Conservation (phyloP, 768 basidiomycete genomes). For the Crepidotus variabilis region DNA sequence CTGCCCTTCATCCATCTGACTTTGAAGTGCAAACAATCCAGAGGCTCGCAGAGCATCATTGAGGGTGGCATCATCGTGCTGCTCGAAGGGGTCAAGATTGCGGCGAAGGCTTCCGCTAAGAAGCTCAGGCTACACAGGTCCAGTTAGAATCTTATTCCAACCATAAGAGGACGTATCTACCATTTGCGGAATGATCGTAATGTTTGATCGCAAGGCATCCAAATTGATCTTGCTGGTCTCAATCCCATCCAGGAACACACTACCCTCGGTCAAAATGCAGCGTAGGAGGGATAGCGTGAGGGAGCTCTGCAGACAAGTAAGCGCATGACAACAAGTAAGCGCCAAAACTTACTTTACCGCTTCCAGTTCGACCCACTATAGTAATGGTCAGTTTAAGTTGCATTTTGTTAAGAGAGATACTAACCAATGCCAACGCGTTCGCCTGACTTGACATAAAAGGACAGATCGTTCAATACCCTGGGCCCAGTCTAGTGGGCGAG, state of each 20-base stretch:
- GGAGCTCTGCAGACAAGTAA: slow-evolving; percentile 37
- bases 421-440: slow-evolving; percentile 48
- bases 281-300: slow-evolving; percentile 52
- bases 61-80: slow-evolving; percentile 46
- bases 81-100: slow-evolving; percentile 64
- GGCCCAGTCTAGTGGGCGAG: slow-evolving; percentile 29
- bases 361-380: slow-evolving; percentile 41
- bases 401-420: not conserved
- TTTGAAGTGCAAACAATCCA: slow-evolving; percentile 36
- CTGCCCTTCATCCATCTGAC: slow-evolving; percentile 43
- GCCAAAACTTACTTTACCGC: slow-evolving; percentile 32
- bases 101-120: slow-evolving; percentile 45
- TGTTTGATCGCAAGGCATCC: slow-evolving; percentile 48
- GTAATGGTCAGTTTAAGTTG: not conserved
- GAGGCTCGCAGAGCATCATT: slow-evolving; percentile 37
- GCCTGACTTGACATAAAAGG: slow-evolving; percentile 50
- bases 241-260: slow-evolving; percentile 53
- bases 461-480: slow-evolving; percentile 42
- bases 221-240: slow-evolving; percentile 47
- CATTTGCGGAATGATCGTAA: slow-evolving; percentile 58
- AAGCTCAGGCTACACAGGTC: slow-evolving; percentile 6
- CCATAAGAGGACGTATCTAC: slow-evolving; percentile 12
- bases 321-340: not conserved
- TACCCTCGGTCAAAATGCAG: slow-evolving; percentile 52
- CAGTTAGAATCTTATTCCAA: not conserved